These are phyloP conservation scores for Agarophyton chilense DNA, from an alignment of 23 red algal genomes.

Conservation along the genomic window DNA sequence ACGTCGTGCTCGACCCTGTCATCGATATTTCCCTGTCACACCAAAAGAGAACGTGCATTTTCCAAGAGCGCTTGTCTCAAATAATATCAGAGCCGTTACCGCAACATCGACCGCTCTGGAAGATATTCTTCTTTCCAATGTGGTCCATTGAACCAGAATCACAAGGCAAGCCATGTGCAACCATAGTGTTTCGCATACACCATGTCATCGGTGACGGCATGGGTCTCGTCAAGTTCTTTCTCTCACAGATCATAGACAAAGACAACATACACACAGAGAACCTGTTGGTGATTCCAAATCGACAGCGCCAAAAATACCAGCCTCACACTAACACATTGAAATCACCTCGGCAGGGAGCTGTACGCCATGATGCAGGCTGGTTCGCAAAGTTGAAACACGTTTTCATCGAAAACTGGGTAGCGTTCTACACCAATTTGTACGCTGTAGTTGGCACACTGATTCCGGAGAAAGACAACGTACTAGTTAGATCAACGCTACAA, in stretches of 20 bases:
- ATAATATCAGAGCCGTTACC: constrained; percentile 21
- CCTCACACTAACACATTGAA: neutral
- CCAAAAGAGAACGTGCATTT: constrained; percentile 4
- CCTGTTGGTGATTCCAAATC: neutral
- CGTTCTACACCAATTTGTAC: neutral
- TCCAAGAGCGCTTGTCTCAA: constrained; percentile 2
- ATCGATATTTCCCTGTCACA: neutral
- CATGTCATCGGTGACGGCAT: constrained; percentile 53
- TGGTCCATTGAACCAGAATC: constrained; percentile 24
- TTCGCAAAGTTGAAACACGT: neutral
- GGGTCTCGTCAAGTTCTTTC: constrained; percentile 57
- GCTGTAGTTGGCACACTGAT: constrained; percentile 7
- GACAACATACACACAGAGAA: neutral
- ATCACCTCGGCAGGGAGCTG: too few relatives aligned
- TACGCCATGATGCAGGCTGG: neutral
- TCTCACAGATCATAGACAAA: constrained; percentile 23
- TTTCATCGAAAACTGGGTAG: neutral
- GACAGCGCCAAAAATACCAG: neutral
- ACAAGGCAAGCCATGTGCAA: constrained; percentile 5
- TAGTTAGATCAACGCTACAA: constrained; percentile 14
- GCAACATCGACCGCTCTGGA: constrained; percentile 33
- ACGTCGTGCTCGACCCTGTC: constrained; percentile 1
- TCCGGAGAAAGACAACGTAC: constrained; percentile 11
- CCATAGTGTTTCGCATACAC: constrained; percentile 43
- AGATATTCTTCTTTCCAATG: constrained; percentile 19